Evolutionary conservation across 1,139 yeast genomes (phyloP).

Genomic region (Nadsonia starkeyi-henricii): DNA sequence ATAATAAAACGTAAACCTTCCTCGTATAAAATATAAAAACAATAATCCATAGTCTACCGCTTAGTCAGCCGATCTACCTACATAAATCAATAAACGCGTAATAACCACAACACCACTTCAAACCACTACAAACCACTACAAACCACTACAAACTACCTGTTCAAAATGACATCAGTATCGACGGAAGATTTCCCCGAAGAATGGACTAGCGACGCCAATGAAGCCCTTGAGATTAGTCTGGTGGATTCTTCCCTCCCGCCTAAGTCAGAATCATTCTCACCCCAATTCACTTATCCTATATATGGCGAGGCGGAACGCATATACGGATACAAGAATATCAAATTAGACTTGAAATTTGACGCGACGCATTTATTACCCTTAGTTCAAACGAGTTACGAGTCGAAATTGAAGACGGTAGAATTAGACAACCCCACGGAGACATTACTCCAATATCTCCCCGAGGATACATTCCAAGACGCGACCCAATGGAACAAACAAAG

Average conservation of each 20-base stretch:
- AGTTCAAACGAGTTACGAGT: constrained; percentile 41
- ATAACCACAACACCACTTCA: too few relatives aligned
- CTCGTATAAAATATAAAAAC: too few relatives aligned
- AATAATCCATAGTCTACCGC: too few relatives aligned
- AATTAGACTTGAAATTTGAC: constrained; percentile 34
- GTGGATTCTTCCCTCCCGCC: constrained; percentile 10
- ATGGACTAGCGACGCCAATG: constrained; percentile 61
- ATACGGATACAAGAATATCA: constrained; percentile 56
- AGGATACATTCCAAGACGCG: constrained; percentile 47
- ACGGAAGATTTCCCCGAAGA: constrained; percentile 11
- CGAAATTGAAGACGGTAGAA: constrained; percentile 31
- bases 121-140: too few relatives aligned
- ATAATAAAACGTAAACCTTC: too few relatives aligned
- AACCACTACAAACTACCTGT: too few relatives aligned
- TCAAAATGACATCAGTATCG: background rate
- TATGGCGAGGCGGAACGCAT: constrained; percentile 86
- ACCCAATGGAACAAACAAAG: constrained; percentile 47
- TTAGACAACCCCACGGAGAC: constrained; percentile 34
- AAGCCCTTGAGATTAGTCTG: constrained; percentile 41
- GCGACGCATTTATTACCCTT: constrained; percentile 40
- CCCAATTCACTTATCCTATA: constrained; percentile 79
- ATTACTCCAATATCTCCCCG: constrained; percentile 45
- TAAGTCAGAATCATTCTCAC: constrained; percentile 27
- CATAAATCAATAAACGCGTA: too few relatives aligned
- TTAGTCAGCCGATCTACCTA: too few relatives aligned